Evolutionary conservation across 192 early-diverging fungal species (phyloP).

Genomic region (Chytriomyces confervae): DNA sequence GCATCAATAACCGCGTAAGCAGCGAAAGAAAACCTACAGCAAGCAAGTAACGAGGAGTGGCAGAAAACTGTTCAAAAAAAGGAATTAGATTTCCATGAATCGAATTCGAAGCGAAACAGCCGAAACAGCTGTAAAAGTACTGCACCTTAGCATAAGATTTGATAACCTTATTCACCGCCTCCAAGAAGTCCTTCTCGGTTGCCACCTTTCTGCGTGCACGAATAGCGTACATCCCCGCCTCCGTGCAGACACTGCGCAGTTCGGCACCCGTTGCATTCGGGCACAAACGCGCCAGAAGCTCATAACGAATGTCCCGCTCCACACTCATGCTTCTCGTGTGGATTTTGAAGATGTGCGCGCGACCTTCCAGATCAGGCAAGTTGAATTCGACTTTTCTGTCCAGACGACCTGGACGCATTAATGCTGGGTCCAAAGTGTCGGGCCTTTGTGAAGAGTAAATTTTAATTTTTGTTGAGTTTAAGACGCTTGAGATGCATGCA

Average conservation of each 20-base stretch:
- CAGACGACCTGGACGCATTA: conserved; percentile 96
- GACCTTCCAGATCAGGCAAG: conserved; percentile 94
- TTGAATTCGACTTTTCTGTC: conserved; percentile 99
- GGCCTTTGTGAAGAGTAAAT: conserved; percentile 58
- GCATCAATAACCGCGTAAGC: neutral
- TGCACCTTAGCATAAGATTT: conserved; percentile 80
- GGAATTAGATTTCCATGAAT: no score
- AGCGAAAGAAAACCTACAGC: conserved; percentile 36
- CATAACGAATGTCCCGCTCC: conserved; percentile 98
- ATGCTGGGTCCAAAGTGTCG: conserved; percentile 97
- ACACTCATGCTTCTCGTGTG: conserved; percentile 99
- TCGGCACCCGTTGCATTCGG: conserved; percentile 99
- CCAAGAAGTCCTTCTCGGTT: conserved; percentile 99
- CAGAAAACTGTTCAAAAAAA: conserved; percentile 70
- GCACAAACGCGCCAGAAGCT: conserved; percentile 95
- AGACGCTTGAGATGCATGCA: neutral
- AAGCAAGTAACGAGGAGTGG: conserved; percentile 87
- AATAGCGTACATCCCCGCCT: conserved; percentile 99
- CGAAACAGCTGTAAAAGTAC: no score
- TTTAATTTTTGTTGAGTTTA: neutral
- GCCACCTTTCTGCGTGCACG: conserved; percentile 97
- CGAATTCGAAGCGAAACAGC: no score
- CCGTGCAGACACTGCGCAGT: conserved; percentile 97
- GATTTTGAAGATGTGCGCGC: conserved; percentile 98
- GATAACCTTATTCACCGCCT: conserved; percentile 99